phyloP scores from a whole-genome alignment of 169 alveolate species.

The Babesia caballi region DNA sequence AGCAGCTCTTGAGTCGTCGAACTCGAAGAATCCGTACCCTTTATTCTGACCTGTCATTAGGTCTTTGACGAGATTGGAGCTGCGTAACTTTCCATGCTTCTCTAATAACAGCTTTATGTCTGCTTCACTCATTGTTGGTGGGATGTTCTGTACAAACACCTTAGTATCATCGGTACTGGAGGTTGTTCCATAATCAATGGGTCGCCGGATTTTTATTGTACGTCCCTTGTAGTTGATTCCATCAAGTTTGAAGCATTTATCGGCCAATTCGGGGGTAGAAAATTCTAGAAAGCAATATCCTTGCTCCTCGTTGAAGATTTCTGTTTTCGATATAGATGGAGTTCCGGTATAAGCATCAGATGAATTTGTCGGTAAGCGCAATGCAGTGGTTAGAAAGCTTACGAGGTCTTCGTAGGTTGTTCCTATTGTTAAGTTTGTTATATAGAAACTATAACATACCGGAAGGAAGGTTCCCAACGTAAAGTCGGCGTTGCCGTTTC shows the following conservation, averaged over 20 bases:
- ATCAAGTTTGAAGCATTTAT: conserved; percentile 78
- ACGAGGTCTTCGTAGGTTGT: conserved; percentile 67
- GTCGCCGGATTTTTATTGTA: conserved; percentile 75
- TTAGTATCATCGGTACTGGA: conserved; percentile 79
- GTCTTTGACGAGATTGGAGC: conserved; percentile 77
- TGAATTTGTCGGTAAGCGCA: conserved; percentile 47
- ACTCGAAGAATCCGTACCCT: conserved; percentile 85
- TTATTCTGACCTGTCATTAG: conserved; percentile 78
- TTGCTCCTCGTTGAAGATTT: conserved; percentile 72
- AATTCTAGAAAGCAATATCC: conserved; percentile 82
- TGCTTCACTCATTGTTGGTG: conserved; percentile 79
- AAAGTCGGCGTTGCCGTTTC: conserved; percentile 68
- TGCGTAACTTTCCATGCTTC: conserved; percentile 78
- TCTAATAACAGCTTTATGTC: conserved; percentile 75
- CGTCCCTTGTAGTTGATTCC: conserved; percentile 78
- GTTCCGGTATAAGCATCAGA: conserved; percentile 25
- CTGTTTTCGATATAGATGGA: conserved; percentile 71
- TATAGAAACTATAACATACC: conserved; percentile 7
- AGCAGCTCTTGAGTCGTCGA: conserved; percentile 79
- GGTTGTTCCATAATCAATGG: conserved; percentile 80
- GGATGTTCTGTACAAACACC: conserved; percentile 81
- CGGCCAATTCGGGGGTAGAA: conserved; percentile 76
- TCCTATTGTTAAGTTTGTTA: conserved; percentile 13
- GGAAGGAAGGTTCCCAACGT: conserved; percentile 76
- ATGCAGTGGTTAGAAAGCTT: conserved; percentile 66